Evolutionary conservation across 176 grass and related monocot genomes (phyloP), one percentile per base, ranked within the genome.

Genomic region (Urochloa ruziziensis): DNA sequence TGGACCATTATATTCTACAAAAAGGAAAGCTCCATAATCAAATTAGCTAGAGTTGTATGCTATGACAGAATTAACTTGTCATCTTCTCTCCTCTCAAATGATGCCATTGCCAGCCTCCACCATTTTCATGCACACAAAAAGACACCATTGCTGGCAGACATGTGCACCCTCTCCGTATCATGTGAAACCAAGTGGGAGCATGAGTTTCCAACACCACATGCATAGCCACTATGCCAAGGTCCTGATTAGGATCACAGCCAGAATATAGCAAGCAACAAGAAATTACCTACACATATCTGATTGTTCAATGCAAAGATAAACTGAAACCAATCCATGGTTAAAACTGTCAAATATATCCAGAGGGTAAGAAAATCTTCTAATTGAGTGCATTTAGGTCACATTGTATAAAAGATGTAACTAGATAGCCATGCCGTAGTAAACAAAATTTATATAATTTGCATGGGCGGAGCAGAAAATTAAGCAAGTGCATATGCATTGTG

Each of bases 161-260:
- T n/a, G n/a, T n/a, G n/a, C n/a, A n/a, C n/a, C 23, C 24, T 78
- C 14, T 12, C 4, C 15, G 13, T 44, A 78, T 60, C 36, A 60
- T 17, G 53, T 32, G 53, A 54, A 77, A 77, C 39, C 54, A 77
- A 40, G 6, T 78, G 74, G 36, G 24, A 39, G 3, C 35, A 78
- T 44, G 32, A 67, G 23, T 62, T 62, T 78, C 24, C 24, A 44
- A 43, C 75, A 78, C 54, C 56, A 77, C 17, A 61, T 77, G 74
- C 53, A 61, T 27, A 61, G 54, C 54, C 54, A 27, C 12, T 36
- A 56, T 11, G 10, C 62, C n/a, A 77, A 61, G 3, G 37, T 42
- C 35, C 37, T 62, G 24, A 13, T 58, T 30, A 29, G 54, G 37
- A 72, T 47, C 44, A 32, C 24, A 49, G 7, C 69, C 69, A 71